Conservation (phyloP, 2,329 filamentous ascomycete species). For the Aspergillus tamarii region DNA sequence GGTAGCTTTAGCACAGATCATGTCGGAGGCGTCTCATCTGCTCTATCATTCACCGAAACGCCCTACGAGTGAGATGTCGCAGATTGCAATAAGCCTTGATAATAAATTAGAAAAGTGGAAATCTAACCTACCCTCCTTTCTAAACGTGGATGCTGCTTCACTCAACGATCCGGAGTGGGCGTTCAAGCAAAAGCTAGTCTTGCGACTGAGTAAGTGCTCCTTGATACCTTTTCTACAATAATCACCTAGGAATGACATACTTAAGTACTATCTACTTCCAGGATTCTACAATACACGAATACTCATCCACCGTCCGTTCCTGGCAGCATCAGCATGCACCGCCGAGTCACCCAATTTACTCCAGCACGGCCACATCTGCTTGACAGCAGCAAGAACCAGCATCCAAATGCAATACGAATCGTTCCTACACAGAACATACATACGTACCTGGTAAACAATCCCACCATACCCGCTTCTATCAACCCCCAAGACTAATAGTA, state of each 20-base stretch:
- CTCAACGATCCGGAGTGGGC: constrained; percentile 35
- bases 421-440: constrained; percentile 34
- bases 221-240: not conserved
- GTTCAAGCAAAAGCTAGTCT: constrained; percentile 35
- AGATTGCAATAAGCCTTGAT: constrained; percentile 26
- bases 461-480: not conserved
- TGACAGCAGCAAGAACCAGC: constrained; percentile 30
- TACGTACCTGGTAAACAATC: constrained; percentile 30
- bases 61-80: constrained; percentile 25
- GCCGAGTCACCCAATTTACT: constrained; percentile 11
- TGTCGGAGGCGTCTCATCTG: constrained; percentile 32
- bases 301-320: constrained; percentile 34
- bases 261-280: constrained; percentile 1
- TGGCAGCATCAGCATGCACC: constrained; percentile 23
- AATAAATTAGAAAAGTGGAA: constrained; percentile 26
- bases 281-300: constrained; percentile 36
- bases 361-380: constrained; percentile 30
- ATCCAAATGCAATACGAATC: constrained; percentile 35
- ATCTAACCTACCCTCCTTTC: constrained; percentile 20
- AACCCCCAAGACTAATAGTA: not conserved
- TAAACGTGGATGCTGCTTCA: constrained; percentile 25
- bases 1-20: constrained; percentile 30
- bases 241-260: not conserved
- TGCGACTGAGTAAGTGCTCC: constrained; percentile 26
- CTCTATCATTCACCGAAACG: constrained; percentile 28